Evolutionary conservation across 192 early-diverging fungal genomes (phyloP).

Genomic region (Ambispora gerdemannii): DNA sequence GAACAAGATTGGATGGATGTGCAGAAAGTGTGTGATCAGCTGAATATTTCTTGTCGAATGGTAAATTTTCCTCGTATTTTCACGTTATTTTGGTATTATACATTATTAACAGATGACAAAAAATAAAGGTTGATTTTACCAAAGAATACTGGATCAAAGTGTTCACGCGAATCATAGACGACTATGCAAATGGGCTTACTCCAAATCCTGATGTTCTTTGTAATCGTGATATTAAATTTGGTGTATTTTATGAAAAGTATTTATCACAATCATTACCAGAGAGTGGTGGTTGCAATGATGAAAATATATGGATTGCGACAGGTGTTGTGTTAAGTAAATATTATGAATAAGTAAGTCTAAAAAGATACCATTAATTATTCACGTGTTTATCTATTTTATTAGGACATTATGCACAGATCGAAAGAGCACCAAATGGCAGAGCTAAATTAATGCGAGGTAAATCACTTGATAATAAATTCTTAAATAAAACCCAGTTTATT

Average conservation of each 20-base stretch:
- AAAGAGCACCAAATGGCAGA: conserved; percentile 13
- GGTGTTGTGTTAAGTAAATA: no score
- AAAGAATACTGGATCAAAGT: conserved; percentile 91
- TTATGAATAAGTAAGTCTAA: no score
- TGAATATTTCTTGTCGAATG: conserved; percentile 59
- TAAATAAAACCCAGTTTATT: neutral
- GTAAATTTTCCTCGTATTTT: neutral
- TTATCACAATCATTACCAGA: conserved; percentile 33
- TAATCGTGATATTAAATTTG: conserved; percentile 94
- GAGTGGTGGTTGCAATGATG: neutral
- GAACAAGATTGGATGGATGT: conserved; percentile 78
- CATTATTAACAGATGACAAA: no score
- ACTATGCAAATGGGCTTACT: conserved; percentile 66
- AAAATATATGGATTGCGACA: conserved; percentile 40
- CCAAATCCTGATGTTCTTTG: conserved; percentile 94
- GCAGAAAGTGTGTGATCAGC: conserved; percentile 59
- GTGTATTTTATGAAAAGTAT: conserved; percentile 67
- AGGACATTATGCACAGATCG: conserved; percentile 56
- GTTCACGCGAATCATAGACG: conserved; percentile 76
- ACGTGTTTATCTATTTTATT: neutral
- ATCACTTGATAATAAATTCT: neutral
- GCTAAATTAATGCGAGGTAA: conserved; percentile 43
- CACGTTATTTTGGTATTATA: conserved; percentile 13
- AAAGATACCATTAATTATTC: neutral
- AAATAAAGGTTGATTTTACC: conserved; percentile 63